Evolutionary conservation across 352 stramenopile species (phyloP), one percentile per base, ranked within the genome.

Genomic region (Globisporangium ultimum): DNA sequence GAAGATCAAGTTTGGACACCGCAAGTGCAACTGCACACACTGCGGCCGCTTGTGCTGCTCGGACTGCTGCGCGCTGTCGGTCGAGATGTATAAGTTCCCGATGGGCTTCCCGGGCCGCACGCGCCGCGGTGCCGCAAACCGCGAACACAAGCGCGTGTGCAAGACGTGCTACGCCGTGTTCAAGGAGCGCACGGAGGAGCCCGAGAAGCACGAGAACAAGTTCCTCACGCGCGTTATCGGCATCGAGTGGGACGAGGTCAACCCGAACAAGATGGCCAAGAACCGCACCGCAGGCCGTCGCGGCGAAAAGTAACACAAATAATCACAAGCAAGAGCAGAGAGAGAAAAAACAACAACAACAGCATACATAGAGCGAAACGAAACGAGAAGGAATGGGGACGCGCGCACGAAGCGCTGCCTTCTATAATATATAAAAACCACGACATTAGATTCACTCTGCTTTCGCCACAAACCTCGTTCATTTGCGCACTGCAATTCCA

Each of bases 231-330:
- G 85, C 55, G 76, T 93, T 50, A 90, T 95, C 48, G 87, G 87
- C 60, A 75, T 95, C 55, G 85, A 95, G 55, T 95, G 85, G 85
- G 85, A 95, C 71, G 85, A 95, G 55, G 81, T 95, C n/a, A 95
- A 95, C 72, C 85, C 85, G 28, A 81, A 95, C 61, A 95, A 95
- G 64, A 67, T 95, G 28, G 61, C 81, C 54, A 65, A 63, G 41
- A 54, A 48, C 18, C 67, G 79, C 47, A 59, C 66, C 1, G 61
- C 85, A 7, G 72, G 83, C 20, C 85, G 85, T 48, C 83, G 84
- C 53, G 83, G 83, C 42, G 76, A 88, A 48, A 82, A 87, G 58
- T 56, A 61, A 52, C 3, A 13, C 45, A 51, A 51, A 51, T 34
- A 5, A 32, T 32, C 24, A 32, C 24, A 32, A 32, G 5, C 24